phyloP scores from a whole-genome alignment of 192 early-diverging fungal species.

The Coemansia sp. region DNA sequence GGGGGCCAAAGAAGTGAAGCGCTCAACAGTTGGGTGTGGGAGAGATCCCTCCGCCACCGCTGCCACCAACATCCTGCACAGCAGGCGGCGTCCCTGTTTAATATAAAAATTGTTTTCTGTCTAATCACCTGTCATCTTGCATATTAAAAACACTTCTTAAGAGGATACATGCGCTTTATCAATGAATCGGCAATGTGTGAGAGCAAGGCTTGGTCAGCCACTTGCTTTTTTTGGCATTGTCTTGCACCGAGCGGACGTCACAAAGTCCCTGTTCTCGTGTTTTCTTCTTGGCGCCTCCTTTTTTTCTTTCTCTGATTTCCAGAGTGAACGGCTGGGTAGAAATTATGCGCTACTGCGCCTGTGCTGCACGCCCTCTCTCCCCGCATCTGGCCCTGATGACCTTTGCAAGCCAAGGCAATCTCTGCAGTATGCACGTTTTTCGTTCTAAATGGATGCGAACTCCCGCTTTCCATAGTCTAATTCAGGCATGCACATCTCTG shows the following conservation, averaged over 20 bases:
- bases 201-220: background rate
- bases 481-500: background rate
- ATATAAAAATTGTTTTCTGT: background rate
- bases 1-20: constrained; percentile 25
- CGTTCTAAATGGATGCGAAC: background rate
- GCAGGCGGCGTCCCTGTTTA: background rate
- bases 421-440: background rate
- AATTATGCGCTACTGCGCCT: background rate
- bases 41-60: background rate
- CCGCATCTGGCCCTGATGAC: background rate
- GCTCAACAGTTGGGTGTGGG: background rate
- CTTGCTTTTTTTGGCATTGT: background rate
- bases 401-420: background rate
- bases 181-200: background rate
- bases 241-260: background rate
- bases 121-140: background rate
- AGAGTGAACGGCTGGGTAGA: background rate
- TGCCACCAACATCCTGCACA: background rate
- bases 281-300: background rate
- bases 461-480: background rate
- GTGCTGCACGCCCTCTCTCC: background rate
- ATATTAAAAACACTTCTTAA: background rate
- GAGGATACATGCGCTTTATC: background rate
- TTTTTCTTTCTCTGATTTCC: background rate
- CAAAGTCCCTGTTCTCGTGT: background rate